A percentile compares a stretch with the other conserved stretches of the same genome.
Conservation (phyloP, 2,329 filamentous ascomycete species). For the Fusarium illudens region DNA sequence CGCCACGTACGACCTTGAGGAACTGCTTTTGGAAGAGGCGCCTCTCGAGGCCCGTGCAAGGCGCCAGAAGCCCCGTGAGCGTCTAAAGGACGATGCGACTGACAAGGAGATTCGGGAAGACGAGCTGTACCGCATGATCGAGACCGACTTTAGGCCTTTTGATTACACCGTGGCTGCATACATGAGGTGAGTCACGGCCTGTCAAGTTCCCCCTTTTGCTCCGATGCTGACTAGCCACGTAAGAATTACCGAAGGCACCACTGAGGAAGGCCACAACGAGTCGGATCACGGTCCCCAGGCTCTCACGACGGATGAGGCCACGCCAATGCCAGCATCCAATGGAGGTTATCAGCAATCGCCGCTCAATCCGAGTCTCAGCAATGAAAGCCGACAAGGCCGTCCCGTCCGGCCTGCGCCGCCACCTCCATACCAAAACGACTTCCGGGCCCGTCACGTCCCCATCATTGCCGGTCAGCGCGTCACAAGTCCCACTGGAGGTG, state of each 20-base stretch:
- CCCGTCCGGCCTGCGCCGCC: constrained; percentile 48
- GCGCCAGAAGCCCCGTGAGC: constrained; percentile 91
- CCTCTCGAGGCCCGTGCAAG: constrained; percentile 91
- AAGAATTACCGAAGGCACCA: constrained; percentile 50
- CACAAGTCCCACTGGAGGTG: constrained; percentile 80
- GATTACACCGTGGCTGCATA: constrained; percentile 90
- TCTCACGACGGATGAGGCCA: constrained; percentile 61
- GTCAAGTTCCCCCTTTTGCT: not conserved
- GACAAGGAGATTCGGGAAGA: constrained; percentile 95
- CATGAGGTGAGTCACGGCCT: constrained; percentile 66
- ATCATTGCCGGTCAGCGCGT: constrained; percentile 72
- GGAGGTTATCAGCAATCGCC: constrained; percentile 38
- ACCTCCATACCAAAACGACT: constrained; percentile 58
- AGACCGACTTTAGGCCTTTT: constrained; percentile 92
- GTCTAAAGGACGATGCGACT: constrained; percentile 91
- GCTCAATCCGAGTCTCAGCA: constrained; percentile 40
- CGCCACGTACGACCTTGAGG: constrained; percentile 96
- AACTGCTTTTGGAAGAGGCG: constrained; percentile 91
- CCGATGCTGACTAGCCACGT: constrained; percentile 27
- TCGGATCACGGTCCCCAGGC: constrained; percentile 52
- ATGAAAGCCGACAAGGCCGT: constrained; percentile 39
- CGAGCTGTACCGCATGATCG: constrained; percentile 92
- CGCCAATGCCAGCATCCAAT: constrained; percentile 49
- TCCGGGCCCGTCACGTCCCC: constrained; percentile 56
- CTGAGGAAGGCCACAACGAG: constrained; percentile 20